Evolutionary conservation across 208 protist genomes (phyloP), one percentile per base, ranked within the genome.

Genomic region (Acanthamoeba castellanii): DNA sequence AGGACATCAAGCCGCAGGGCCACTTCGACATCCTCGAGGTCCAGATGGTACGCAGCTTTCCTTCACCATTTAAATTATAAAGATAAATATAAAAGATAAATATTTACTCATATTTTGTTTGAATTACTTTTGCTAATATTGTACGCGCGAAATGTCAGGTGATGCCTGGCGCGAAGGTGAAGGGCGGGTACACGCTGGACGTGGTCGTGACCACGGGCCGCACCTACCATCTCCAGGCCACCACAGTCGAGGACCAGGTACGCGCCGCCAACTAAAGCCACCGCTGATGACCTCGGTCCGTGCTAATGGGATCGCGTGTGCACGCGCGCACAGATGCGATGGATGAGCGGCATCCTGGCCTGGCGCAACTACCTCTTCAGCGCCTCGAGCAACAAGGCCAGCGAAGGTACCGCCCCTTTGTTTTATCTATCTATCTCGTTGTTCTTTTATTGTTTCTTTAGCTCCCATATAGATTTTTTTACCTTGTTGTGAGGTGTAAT

Each of bases 281-380:
- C n/a, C 64, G 47, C 47, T 50, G 47, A 16, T 11, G 47, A 16
- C 47, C 47, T 50, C 47, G 47, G 42, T 3, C 47, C 47, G 13
- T 50, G 47, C 47, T 50, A 0, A 50, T 50, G 47, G 47, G 47
- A 50, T 16, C 47, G 47, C 47, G 47, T 47, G 45, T 47, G 45
- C 7, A 2, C 45, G 7, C 45, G 7, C 8, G 20, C 9, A 13
- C 64, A 70, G 64, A 70, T 70, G 64, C 64, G 64, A n/a, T 70
- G 64, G 64, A 70, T 70, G 64, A 70, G 64, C 64, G 64, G 64
- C 64, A 70, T 70, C 22, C 64, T 70, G 22, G n/a, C 22, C 64
- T 70, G 64, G 64, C 64, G 64, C n/a, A 70, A 70, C 64, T 27
- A 70, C 64, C n/a, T 70, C n/a, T 70, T 70, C 64, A 70, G n/a